Percentiles rank a stretch among this genome's conserved stretches.
phyloP scores from a whole-genome alignment of 257 asterid species.

The Rubia yunnanensis region DNA sequence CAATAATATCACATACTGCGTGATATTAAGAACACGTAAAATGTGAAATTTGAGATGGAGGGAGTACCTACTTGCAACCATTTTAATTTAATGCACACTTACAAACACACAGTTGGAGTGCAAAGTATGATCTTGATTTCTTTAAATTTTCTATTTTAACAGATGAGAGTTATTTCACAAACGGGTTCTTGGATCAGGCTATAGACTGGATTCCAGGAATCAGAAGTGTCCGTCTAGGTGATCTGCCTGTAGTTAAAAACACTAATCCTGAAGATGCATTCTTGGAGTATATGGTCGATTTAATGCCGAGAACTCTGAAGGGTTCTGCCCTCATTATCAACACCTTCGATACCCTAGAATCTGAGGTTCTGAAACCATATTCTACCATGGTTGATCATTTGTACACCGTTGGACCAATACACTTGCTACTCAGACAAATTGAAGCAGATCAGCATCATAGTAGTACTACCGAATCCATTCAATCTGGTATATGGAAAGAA shows the following conservation, averaged over 20 bases:
- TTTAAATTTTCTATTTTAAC: neutral
- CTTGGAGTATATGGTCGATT: neutral
- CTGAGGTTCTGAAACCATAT: neutral
- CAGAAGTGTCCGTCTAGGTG: slow-evolving; percentile 7
- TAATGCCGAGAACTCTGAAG: neutral
- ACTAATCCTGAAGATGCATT: slow-evolving; percentile 4
- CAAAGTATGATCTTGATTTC: neutral
- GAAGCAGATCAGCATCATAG: neutral
- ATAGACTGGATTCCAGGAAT: slow-evolving; percentile 20
- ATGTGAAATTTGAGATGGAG: too few species aligned
- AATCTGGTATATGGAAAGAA: slow-evolving; percentile 11
- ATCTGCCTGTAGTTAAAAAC: slow-evolving; percentile 1
- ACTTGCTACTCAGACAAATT: neutral
- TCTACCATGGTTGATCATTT: slow-evolving; percentile 4
- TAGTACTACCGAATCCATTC: neutral
- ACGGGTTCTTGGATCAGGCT: slow-evolving; percentile 9
- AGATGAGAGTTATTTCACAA: slow-evolving; percentile 12
- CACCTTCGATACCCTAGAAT: slow-evolving; percentile 9
- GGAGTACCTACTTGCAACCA: neutral
- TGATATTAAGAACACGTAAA: too few species aligned
- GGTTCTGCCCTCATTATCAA: slow-evolving; percentile 6
- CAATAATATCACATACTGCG: too few species aligned
- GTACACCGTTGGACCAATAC: neutral
- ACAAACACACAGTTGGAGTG: neutral
- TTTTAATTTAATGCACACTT: neutral